phyloP scores from a whole-genome alignment of 768 basidiomycete genomes.

The Suillus placidus region DNA sequence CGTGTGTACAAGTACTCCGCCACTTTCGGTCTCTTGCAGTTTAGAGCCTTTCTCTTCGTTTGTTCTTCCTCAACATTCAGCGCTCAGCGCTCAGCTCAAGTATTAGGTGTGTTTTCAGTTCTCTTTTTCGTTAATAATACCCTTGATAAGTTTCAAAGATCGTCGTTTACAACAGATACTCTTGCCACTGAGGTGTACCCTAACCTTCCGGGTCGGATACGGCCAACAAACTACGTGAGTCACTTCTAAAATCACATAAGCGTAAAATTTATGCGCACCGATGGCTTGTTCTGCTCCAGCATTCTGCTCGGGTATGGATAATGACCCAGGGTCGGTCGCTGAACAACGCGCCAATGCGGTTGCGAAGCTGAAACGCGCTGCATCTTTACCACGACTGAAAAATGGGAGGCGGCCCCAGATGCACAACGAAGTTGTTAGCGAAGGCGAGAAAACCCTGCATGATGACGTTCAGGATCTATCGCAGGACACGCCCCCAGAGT shows the following conservation, averaged over 20 bases:
- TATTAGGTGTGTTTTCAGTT: conserved; percentile 9
- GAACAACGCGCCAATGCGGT: conserved; percentile 88
- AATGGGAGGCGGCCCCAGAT: conserved; percentile 87
- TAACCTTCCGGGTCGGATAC: conserved; percentile 15
- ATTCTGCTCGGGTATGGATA: conserved; percentile 30
- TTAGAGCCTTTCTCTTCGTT: conserved; percentile 20
- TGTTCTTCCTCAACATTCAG: conserved; percentile 10
- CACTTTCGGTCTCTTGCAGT: conserved; percentile 19
- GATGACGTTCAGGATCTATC: conserved; percentile 38
- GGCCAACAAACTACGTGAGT: conserved; percentile 14
- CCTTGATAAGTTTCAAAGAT: background rate
- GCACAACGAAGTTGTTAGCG: conserved; percentile 82
- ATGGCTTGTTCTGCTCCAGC: conserved; percentile 9
- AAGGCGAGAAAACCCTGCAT: conserved; percentile 64
- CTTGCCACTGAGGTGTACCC: conserved; percentile 13
- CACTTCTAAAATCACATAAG: background rate
- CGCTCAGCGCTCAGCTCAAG: background rate
- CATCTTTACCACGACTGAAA: conserved; percentile 89
- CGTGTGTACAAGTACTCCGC: conserved; percentile 17
- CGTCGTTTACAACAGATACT: conserved; percentile 1
- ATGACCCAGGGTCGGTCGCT: conserved; percentile 48
- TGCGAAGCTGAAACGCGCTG: conserved; percentile 89
- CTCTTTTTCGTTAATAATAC: background rate
- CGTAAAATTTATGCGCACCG: background rate
- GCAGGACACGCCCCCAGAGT: conserved; percentile 14